Evolutionary conservation across 371 early-diverging fungal genomes (phyloP).

Genomic region (Apophysomyces elegans): DNA sequence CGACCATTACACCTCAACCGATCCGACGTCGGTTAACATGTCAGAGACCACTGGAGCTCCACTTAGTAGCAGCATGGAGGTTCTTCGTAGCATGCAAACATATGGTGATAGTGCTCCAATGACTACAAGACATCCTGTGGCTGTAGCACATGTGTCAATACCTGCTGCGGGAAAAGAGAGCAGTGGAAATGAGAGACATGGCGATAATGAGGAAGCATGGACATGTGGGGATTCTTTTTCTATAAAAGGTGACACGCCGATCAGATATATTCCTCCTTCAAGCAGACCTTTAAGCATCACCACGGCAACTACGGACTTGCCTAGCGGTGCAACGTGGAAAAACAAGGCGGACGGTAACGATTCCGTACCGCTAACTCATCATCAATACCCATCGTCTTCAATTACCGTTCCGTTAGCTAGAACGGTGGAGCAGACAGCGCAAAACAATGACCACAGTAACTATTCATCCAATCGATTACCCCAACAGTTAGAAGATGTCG

Average conservation of each 20-base stretch:
- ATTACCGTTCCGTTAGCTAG: constrained; percentile 47
- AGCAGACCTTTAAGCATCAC: constrained; percentile 38
- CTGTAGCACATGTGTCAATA: constrained; percentile 22
- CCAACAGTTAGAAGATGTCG: constrained; percentile 18
- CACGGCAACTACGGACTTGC: constrained; percentile 35
- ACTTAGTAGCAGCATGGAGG: constrained; percentile 45
- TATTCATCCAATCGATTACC: constrained; percentile 15
- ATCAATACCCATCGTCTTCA: constrained; percentile 48
- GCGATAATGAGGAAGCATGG: constrained; percentile 27
- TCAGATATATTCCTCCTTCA: constrained; percentile 41
- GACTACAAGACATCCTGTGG: background rate
- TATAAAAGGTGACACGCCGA: constrained; percentile 30
- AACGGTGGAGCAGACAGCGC: constrained; percentile 25
- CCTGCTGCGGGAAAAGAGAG: background rate
- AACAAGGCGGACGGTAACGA: constrained; percentile 13
- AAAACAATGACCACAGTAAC: constrained; percentile 7
- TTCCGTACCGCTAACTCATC: constrained; percentile 34
- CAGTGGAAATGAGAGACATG: background rate
- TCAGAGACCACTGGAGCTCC: constrained; percentile 24
- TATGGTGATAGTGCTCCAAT: constrained; percentile 27
- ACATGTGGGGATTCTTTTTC: constrained; percentile 37
- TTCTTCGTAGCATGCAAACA: constrained; percentile 40
- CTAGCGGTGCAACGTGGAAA: constrained; percentile 29
- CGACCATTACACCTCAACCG: constrained; percentile 23
- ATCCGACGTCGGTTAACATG: constrained; percentile 12